Percentiles rank a stretch among this genome's conserved stretches.
These are phyloP conservation scores for Colletotrichum magnum DNA, from an alignment of 2,329 filamentous ascomycete species.

Conservation along the genomic window DNA sequence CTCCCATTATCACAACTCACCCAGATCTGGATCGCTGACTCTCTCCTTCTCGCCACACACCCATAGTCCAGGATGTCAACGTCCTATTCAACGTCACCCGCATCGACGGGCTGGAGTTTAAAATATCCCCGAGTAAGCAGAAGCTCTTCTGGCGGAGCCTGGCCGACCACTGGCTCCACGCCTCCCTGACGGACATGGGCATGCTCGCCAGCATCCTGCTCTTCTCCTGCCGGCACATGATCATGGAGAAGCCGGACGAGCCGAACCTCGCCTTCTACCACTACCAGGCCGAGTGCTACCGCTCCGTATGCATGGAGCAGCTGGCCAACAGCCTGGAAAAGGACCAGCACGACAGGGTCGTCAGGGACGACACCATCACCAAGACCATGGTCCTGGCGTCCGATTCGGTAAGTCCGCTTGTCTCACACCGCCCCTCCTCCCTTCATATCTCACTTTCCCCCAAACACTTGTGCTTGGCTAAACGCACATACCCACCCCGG, in stretches of 20 bases:
- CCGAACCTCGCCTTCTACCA: constrained; percentile 4
- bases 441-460: too few species aligned
- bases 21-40: constrained; percentile 2
- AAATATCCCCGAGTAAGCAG: constrained; percentile 7
- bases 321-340: constrained; percentile 30
- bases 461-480: too few species aligned
- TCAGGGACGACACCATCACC: constrained; percentile 43
- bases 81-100: constrained; percentile 24
- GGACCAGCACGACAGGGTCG: constrained; percentile 19
- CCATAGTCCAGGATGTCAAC: not conserved
- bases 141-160: constrained; percentile 33
- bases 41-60: not conserved
- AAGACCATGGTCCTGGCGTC: constrained; percentile 42
- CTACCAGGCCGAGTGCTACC: constrained; percentile 39
- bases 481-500: not conserved
- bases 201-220: constrained; percentile 44
- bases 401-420: constrained; percentile 33
- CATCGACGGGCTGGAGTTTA: constrained; percentile 16
- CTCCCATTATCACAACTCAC: not conserved
- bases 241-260: not conserved
- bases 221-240: constrained; percentile 40
- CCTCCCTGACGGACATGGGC: constrained; percentile 41
- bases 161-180: constrained; percentile 40
- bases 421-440: not conserved
- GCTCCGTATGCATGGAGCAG: constrained; percentile 35